These are phyloP conservation scores for Eutypella sp. DNA, from an alignment of 2,329 filamentous ascomycete species.

Conservation along the genomic window DNA sequence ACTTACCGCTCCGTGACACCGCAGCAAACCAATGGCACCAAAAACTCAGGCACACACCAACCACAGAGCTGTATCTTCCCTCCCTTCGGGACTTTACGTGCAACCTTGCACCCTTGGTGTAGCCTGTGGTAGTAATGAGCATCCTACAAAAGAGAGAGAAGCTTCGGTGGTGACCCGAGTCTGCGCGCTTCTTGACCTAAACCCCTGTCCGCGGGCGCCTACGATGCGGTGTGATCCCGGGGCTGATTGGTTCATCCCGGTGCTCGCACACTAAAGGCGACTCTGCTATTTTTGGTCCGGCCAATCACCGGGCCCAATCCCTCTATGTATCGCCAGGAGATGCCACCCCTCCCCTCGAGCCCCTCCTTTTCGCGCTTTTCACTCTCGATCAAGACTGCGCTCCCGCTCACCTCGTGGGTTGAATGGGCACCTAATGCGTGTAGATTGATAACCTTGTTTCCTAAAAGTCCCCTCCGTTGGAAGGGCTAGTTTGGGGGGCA, in stretches of 20 bases:
- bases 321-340: not conserved
- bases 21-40: not conserved
- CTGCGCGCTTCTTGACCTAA: slow-evolving; percentile 13
- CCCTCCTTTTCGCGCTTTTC: slow-evolving; percentile 3
- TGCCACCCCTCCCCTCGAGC: slow-evolving; percentile 3
- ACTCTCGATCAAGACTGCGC: not conserved
- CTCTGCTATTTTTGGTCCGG: slow-evolving; percentile 19
- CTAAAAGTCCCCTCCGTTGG: too few relatives aligned
- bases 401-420: not conserved
- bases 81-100: not conserved
- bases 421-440: not conserved
- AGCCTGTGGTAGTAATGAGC: not conserved
- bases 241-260: slow-evolving; percentile 18
- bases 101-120: not conserved
- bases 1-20: not conserved
- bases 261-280: slow-evolving; percentile 14
- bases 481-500: not conserved
- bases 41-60: not conserved
- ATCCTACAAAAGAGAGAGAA: too few relatives aligned
- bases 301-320: slow-evolving; percentile 17
- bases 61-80: not conserved
- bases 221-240: slow-evolving; percentile 21
- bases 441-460: too few relatives aligned
- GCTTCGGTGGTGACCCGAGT: slow-evolving; percentile 4
- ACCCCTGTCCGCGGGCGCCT: slow-evolving; percentile 16